Base-by-base conservation (phyloP, 2,329 filamentous ascomycete species). In the Thelonectria olida region DNA sequence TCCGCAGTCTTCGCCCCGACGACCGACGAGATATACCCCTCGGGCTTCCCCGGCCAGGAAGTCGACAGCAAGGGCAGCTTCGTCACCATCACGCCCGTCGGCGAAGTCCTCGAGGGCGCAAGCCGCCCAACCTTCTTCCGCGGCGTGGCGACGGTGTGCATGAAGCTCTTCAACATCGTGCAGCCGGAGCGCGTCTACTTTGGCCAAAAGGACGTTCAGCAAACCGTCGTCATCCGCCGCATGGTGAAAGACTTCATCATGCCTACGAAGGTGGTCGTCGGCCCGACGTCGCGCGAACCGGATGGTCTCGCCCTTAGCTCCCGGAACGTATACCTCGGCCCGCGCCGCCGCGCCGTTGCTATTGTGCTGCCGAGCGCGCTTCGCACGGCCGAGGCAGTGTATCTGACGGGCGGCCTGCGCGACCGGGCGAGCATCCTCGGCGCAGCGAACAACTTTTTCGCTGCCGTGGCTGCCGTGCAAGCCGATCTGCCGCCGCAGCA, bases 151-250 rank as follows among this genome's bases (percentile, higher is more conserved):
- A 99, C 96, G 2, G 91, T 99, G 2, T 97, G 94, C 80, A 96
- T 95, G 87, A 99, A 96, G 76, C 77, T 82, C 22, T 81, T 82
- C 74, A 81, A 80, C 65, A 75, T 80, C 19, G 78, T 81, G 17
- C 80, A 81, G 71, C 89, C 91, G 0, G 89, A 93, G 61, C 82
- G 85, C 5, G 91, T 91, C 19, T 94, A 97, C 79, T 97, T 99
- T 81, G 96, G 96, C 4, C 96, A 98, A 78, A 99, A 99, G 80
- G 96, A 99, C 76, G 88, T 97, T 19, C 96, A 99, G 81, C 96
- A 99, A 79, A 97, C 93, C 0, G 92, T 97, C 17, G 87, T 99
- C 10, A 92, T 99, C 72, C 89, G 88, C 72, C 88, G 91, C 44
- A 89, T 99, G 87, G 91, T 97, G 28, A 85, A 88, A 67, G 96